Conservation (phyloP, 352 stramenopile genomes). For the Thalassiosira hispida region DNA sequence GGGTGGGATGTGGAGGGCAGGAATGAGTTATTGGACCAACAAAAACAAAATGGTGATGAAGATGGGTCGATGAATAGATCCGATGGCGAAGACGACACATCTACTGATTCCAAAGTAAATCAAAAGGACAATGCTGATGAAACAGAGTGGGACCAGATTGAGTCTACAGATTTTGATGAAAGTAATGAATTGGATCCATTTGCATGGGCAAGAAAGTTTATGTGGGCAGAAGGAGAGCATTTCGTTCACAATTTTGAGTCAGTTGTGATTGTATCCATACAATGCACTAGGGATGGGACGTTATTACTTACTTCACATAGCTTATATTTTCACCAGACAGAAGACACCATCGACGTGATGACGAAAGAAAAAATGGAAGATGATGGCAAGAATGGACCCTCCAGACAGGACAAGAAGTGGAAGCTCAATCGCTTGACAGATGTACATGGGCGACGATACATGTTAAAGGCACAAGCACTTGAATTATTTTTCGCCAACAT, state of each 20-base stretch:
- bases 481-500: slow-evolving; percentile 88
- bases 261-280: slow-evolving; percentile 75
- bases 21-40: slow-evolving; percentile 37
- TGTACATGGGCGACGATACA: slow-evolving; percentile 83
- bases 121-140: slow-evolving; percentile 43
- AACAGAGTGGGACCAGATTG: slow-evolving; percentile 60
- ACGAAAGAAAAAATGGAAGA: slow-evolving; percentile 67
- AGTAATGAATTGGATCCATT: slow-evolving; percentile 55
- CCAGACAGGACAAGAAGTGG: slow-evolving; percentile 70
- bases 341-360: slow-evolving; percentile 76
- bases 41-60: slow-evolving; percentile 26
- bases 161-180: slow-evolving; percentile 50
- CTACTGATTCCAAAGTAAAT: slow-evolving; percentile 23
- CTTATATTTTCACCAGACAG: slow-evolving; percentile 83
- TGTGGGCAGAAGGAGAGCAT: slow-evolving; percentile 80
- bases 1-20: slow-evolving; percentile 59
- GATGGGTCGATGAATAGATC: slow-evolving; percentile 1
- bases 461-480: slow-evolving; percentile 84
- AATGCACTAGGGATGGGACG: slow-evolving; percentile 63
- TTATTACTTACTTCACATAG: slow-evolving; percentile 80
- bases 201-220: slow-evolving; percentile 80
- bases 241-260: slow-evolving; percentile 77
- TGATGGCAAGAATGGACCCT: slow-evolving; percentile 31
- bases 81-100: slow-evolving; percentile 29
- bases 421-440: slow-evolving; percentile 81